phyloP scores from a whole-genome alignment of 1,284 basidiomycete genomes.

The Boletus smithii region DNA sequence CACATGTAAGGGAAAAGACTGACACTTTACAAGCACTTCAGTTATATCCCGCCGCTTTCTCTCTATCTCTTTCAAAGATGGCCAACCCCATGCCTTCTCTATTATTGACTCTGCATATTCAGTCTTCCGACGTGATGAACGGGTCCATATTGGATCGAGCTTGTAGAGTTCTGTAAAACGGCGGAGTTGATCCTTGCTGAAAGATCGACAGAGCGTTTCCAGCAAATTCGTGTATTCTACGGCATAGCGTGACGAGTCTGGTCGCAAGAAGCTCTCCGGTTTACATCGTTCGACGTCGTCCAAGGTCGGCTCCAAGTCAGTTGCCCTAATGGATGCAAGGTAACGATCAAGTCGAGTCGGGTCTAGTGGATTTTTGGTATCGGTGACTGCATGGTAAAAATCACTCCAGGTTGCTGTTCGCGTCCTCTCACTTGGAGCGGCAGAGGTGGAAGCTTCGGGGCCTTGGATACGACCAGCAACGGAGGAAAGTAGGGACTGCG shows the following conservation, averaged over 20 bases:
- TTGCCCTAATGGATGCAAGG: constrained; percentile 48
- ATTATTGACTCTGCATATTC: constrained; percentile 57
- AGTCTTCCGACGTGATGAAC: constrained; percentile 39
- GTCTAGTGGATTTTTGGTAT: constrained; percentile 31
- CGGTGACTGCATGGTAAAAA: not conserved
- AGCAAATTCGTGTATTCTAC: constrained; percentile 49
- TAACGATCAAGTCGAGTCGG: constrained; percentile 50
- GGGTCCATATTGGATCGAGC: constrained; percentile 35
- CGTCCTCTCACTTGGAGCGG: constrained; percentile 2
- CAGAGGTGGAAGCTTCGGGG: constrained; percentile 4
- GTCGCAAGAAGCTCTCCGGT: constrained; percentile 38
- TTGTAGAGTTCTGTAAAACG: constrained; percentile 48
- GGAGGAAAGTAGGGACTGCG: constrained; percentile 26
- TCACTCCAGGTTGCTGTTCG: constrained; percentile 6
- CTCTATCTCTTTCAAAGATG: constrained; percentile 52
- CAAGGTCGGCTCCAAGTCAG: constrained; percentile 45
- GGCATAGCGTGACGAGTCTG: constrained; percentile 47
- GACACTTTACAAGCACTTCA: constrained; percentile 51
- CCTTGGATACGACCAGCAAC: constrained; percentile 8
- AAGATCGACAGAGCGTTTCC: constrained; percentile 55
- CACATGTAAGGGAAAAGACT: constrained; percentile 23
- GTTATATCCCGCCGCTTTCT: constrained; percentile 49
- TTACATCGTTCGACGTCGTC: constrained; percentile 55
- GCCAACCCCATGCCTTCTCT: constrained; percentile 65
- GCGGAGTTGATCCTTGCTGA: constrained; percentile 60